Conservation (phyloP, 306 rosid species). For the Cyclanthera cordifolia region DNA sequence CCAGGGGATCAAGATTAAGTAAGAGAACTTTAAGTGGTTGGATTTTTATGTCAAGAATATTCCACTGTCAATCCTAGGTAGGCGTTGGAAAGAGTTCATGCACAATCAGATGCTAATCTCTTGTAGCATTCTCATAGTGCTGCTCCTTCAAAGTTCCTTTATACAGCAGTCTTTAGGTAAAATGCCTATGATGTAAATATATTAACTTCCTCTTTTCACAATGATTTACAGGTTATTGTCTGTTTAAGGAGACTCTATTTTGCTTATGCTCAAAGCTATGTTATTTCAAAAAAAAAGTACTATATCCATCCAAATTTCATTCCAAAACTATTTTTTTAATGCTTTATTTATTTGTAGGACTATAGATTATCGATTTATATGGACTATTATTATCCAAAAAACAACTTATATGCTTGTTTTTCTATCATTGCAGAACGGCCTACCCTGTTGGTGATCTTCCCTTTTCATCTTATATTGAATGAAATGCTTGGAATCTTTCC, state of each 20-base stretch:
- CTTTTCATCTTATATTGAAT: constrained; percentile 12
- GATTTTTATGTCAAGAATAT: background rate
- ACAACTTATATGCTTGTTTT: no score
- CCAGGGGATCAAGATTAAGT: background rate
- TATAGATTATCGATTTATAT: background rate
- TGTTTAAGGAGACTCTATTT: background rate
- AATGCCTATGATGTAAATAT: background rate
- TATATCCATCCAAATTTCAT: background rate
- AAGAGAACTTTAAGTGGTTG: background rate
- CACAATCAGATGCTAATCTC: background rate
- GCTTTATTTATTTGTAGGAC: background rate
- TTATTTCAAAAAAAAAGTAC: no score
- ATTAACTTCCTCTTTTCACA: background rate
- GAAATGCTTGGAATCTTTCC: constrained; percentile 13
- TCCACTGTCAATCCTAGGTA: background rate
- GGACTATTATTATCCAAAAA: background rate
- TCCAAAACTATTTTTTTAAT: background rate
- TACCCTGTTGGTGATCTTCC: constrained; percentile 19
- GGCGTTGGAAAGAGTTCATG: background rate
- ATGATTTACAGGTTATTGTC: background rate
- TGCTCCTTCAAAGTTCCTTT: background rate
- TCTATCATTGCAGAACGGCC: constrained; percentile 6
- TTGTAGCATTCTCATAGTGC: background rate
- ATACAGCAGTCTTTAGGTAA: background rate
- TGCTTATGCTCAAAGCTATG: background rate